phyloP scores from a whole-genome alignment of 23 red algal genomes.

The Cyanidioschyzon merolae region DNA sequence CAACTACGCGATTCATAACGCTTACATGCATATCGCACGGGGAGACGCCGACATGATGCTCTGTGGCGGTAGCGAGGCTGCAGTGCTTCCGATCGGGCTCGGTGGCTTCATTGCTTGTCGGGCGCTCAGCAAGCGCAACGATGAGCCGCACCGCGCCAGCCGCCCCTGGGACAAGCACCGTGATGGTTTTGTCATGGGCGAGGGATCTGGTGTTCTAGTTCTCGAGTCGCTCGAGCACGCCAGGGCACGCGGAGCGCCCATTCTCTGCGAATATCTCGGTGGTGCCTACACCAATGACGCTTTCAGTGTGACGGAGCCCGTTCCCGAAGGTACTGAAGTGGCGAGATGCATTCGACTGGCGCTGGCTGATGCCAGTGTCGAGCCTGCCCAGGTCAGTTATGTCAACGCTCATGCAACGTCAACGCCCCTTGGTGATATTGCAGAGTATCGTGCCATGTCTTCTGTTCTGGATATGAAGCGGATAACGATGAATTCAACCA shows the following conservation, averaged over 20 bases:
- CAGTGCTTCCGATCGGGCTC: conserved; percentile 72
- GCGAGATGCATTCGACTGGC: conserved; percentile 46
- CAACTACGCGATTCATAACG: conserved; percentile 91
- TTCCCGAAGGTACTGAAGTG: conserved; percentile 68
- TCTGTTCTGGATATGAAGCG: conserved; percentile 59
- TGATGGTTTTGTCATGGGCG: conserved; percentile 98
- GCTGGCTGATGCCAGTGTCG: conserved; percentile 54
- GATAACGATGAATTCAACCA: conserved; percentile 93
- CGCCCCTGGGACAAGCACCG: conserved; percentile 87
- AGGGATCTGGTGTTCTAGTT: conserved; percentile 76
- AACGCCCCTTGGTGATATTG: conserved; percentile 89
- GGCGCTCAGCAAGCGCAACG: conserved; percentile 69
- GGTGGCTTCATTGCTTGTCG: conserved; percentile 98
- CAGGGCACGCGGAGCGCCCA: conserved; percentile 62
- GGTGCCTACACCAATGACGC: conserved; percentile 86
- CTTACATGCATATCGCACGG: conserved; percentile 73
- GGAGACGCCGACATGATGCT: conserved; percentile 90
- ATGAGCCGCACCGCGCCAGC: conserved; percentile 50
- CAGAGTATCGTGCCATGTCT: conserved; percentile 74
- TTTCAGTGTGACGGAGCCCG: conserved; percentile 88
- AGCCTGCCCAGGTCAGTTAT: conserved; percentile 60
- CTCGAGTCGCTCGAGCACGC: conserved; percentile 93
- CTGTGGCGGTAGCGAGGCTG: conserved; percentile 82
- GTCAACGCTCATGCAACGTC: conserved; percentile 97
- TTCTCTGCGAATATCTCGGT: conserved; percentile 84